Conservation (phyloP, 805 yeast species). For the Candida montana region DNA sequence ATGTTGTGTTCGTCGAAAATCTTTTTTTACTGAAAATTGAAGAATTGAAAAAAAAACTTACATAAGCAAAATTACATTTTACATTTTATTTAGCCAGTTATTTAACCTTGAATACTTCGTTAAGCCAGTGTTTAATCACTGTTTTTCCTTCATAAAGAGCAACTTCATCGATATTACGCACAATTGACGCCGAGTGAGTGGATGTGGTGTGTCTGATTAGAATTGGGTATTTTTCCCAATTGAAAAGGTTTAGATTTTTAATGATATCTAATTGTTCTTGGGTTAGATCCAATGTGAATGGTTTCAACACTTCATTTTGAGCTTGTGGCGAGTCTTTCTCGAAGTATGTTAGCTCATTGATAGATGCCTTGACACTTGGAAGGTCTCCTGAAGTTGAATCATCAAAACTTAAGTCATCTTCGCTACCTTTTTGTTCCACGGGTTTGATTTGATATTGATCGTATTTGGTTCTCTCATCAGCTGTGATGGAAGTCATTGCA, state of each 20-base stretch:
- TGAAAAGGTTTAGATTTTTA: conserved; percentile 47
- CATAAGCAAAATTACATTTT: neutral
- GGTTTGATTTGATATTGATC: conserved; percentile 16
- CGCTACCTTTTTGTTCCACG: neutral
- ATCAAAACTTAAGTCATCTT: conserved; percentile 11
- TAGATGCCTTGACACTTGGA: conserved; percentile 22
- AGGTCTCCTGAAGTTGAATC: conserved; percentile 5
- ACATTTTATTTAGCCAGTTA: neutral
- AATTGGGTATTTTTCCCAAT: conserved; percentile 70
- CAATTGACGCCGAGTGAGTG: conserved; percentile 81
- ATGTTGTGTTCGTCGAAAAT: conserved; percentile 1
- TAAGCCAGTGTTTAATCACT: conserved; percentile 61
- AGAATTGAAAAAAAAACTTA: neutral
- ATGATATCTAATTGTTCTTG: conserved; percentile 47
- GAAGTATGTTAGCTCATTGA: conserved; percentile 26
- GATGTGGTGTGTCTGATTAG: conserved; percentile 59
- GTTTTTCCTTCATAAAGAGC: conserved; percentile 64
- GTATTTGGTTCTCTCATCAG: conserved; percentile 15
- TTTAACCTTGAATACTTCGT: conserved; percentile 30
- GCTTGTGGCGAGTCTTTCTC: conserved; percentile 18
- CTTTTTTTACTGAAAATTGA: neutral
- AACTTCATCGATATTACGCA: conserved; percentile 47
- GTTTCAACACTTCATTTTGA: conserved; percentile 16
- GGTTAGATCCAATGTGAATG: conserved; percentile 32
- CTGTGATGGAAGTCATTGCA: conserved; percentile 42